Base-by-base conservation (phyloP, 148 eudicot genomes). In the Rhododendron simsii region DNA sequence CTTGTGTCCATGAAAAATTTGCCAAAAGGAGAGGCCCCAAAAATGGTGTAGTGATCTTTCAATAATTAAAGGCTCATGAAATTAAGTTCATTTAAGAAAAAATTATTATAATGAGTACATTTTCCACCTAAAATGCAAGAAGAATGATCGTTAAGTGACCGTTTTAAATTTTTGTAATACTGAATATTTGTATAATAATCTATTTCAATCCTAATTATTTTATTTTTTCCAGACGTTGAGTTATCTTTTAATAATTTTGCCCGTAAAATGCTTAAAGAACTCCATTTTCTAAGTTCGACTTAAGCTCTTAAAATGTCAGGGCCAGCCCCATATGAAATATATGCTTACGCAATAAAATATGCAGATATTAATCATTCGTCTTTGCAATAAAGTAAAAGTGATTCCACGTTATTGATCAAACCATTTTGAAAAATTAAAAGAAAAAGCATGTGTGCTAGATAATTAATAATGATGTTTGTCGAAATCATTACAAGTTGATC, bases 391-490 rank as follows among this genome's bases (percentile, higher is more conserved):
- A 26, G 14, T 14, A 71, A 7, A 71, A 26, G 30, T 48, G 45
- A 71, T 84, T 51, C 37, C 35, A 45, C 57, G 44, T 84, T 48
- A 69, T 71, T 71, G 63, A 79, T 84, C 30, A 33, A 50, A 69
- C 79, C 65, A 84, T 47, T 69, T 39, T 37, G 28, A 6, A 28
- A 51, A 81, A 7, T 13, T 8, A 33, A 53, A 53, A 53, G 35
- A 35, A 15, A 47, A 47, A 11, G 10, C 39, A 1, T 5, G 35
- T 14, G 39, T 20, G 10, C 2, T 21, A 59, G 63, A 3, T 37
- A 3, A 33, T 75, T 74, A 3, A 71, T 75, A 14, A 30, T 71
- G 76, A 71, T 14, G 76, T 30, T 14, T 71, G 2, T 33, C 14
- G 76, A 33, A 57, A 30, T 18, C 5, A 69, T 30, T 28, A 69